Conservation (phyloP, 1,284 basidiomycete genomes). For the Spongiforma sp. region DNA sequence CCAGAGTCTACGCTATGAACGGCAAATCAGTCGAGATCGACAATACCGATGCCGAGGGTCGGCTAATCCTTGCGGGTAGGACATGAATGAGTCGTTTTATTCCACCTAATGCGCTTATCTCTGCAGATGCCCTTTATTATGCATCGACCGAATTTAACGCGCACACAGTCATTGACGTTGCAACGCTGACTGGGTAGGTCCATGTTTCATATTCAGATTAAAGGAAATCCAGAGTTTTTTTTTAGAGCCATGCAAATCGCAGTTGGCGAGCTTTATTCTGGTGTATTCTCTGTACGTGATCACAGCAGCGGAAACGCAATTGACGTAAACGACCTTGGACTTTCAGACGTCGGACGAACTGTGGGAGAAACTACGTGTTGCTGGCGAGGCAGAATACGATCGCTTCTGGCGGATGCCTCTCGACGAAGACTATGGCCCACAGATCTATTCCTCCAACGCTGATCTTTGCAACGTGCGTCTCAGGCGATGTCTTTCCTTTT, state of each 20-base stretch:
- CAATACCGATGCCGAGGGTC: slow-evolving; percentile 90
- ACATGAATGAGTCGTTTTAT: neutral
- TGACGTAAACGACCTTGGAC: neutral
- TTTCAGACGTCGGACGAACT: slow-evolving; percentile 70
- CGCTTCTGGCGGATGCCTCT: slow-evolving; percentile 88
- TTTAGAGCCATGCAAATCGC: slow-evolving; percentile 72
- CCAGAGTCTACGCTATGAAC: slow-evolving; percentile 89
- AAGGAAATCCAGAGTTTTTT: neutral
- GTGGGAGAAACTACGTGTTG: slow-evolving; percentile 74
- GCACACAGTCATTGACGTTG: slow-evolving; percentile 85
- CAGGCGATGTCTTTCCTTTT: neutral
- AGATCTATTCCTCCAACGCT: slow-evolving; percentile 80
- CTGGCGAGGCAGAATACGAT: slow-evolving; percentile 79
- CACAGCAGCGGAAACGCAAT: neutral
- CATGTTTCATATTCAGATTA: neutral
- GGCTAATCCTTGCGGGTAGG: slow-evolving; percentile 75
- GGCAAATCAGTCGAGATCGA: slow-evolving; percentile 89
- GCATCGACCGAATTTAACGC: slow-evolving; percentile 81
- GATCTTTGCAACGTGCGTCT: slow-evolving; percentile 81
- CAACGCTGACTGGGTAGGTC: slow-evolving; percentile 74
- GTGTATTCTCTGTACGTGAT: slow-evolving; percentile 74
- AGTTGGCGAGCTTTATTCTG: slow-evolving; percentile 77
- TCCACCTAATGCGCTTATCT: slow-evolving; percentile 9
- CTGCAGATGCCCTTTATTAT: slow-evolving; percentile 84
- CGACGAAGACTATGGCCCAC: slow-evolving; percentile 78